Conservation (phyloP, 2,329 filamentous ascomycete genomes). For the Penicillium sp. region DNA sequence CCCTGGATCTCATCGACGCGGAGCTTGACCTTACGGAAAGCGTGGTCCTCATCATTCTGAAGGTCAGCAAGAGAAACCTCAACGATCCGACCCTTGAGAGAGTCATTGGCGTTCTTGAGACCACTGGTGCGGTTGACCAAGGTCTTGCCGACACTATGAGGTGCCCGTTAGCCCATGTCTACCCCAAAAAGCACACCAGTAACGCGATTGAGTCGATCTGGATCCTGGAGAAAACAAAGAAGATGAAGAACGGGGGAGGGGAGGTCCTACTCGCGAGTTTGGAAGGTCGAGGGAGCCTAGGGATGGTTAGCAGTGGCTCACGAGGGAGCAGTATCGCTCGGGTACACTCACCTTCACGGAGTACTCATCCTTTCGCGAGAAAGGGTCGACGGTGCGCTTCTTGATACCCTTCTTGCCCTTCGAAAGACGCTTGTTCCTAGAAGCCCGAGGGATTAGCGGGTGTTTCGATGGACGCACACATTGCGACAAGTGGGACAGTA, state of each 20-base stretch:
- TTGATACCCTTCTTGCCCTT: constrained; percentile 99
- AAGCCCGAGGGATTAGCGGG: constrained; percentile 13
- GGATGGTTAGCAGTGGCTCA: constrained; percentile 15
- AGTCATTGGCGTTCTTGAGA: constrained; percentile 99
- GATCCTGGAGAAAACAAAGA: too few species aligned
- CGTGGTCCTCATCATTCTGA: constrained; percentile 99
- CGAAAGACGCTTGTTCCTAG: constrained; percentile 98
- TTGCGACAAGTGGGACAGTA: constrained; percentile 1
- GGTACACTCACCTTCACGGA: constrained; percentile 70
- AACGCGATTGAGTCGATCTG: not conserved
- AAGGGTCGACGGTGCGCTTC: constrained; percentile 98
- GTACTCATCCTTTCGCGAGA: constrained; percentile 99
- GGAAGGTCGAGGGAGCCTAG: constrained; percentile 90
- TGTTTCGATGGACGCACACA: constrained; percentile 5
- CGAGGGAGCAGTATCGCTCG: not conserved
- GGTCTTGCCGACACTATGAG: constrained; percentile 90
- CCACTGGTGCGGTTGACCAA: constrained; percentile 98
- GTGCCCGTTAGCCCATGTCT: constrained; percentile 16
- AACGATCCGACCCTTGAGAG: constrained; percentile 96
- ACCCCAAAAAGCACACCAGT: not conserved
- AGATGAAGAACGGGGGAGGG: constrained; percentile 1
- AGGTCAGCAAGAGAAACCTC: constrained; percentile 98
- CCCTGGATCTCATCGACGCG: constrained; percentile 98
- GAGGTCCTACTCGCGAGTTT: constrained; percentile 80
- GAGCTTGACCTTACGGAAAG: constrained; percentile 99